These are phyloP conservation scores for Teratosphaeria epicoccoides DNA, from an alignment of 2,329 filamentous ascomycete species.

Conservation along the genomic window DNA sequence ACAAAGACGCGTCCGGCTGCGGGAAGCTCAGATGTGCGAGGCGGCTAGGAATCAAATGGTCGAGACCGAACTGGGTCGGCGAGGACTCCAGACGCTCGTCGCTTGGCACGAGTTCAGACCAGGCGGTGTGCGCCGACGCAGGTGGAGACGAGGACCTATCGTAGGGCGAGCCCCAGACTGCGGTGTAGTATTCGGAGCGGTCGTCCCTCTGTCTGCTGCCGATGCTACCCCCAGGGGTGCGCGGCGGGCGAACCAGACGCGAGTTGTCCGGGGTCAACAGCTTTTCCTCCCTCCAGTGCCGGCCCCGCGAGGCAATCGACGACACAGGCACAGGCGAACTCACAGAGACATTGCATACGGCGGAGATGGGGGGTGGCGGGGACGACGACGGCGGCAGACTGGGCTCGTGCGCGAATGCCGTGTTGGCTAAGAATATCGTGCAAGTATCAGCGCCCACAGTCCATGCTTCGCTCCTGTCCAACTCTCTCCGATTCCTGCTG, in stretches of 20 bases:
- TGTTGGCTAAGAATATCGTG: conserved; percentile 2
- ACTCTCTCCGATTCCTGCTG: neutral
- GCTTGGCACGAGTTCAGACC: conserved; percentile 20
- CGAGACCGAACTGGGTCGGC: conserved; percentile 24
- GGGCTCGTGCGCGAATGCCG: conserved; percentile 1
- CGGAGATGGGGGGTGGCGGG: conserved; percentile 3
- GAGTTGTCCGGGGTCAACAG: conserved; percentile 12
- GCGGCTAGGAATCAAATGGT: conserved; percentile 25
- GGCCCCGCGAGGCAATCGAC: conserved; percentile 1
- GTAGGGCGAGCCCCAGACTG: conserved; percentile 89
- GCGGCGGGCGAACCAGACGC: conserved; percentile 15
- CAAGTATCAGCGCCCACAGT: neutral
- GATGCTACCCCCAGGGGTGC: conserved; percentile 19
- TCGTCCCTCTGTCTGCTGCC: conserved; percentile 16
- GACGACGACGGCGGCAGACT: conserved; percentile 9
- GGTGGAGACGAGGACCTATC: conserved; percentile 47
- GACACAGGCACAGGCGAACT: neutral
- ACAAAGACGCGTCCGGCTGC: conserved; percentile 6
- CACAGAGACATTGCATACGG: conserved; percentile 6
- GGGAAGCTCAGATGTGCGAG: conserved; percentile 15
- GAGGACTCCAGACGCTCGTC: conserved; percentile 21
- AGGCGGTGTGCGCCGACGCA: conserved; percentile 21
- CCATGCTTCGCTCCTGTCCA: neutral
- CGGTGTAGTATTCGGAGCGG: conserved; percentile 44
- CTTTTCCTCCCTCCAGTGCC: conserved; percentile 2